Evolutionary conservation across 768 basidiomycete species (phyloP).

Genomic region (Trametes villosa): DNA sequence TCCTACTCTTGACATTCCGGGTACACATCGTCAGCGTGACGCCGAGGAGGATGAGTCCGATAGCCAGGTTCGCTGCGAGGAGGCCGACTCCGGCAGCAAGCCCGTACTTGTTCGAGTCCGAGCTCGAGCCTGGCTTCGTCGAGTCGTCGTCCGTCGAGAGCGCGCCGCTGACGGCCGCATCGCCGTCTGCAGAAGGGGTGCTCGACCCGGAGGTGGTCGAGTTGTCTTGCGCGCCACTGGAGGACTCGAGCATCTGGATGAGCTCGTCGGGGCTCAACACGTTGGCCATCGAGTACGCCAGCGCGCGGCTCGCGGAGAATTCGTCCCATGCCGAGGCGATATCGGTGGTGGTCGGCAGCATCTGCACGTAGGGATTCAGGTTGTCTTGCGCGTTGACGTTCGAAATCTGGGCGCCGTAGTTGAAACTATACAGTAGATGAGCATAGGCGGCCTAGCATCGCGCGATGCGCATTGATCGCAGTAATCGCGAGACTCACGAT

Average conservation of each 20-base stretch:
- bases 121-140: background rate
- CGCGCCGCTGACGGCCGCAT: conserved; percentile 73
- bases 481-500: conserved; percentile 24
- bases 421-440: conserved; percentile 14
- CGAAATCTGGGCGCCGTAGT: conserved; percentile 28
- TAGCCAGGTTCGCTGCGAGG: conserved; percentile 35
- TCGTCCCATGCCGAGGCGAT: conserved; percentile 34
- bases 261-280: too few relatives aligned
- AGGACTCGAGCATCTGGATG: too few relatives aligned
- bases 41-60: background rate
- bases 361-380: conserved; percentile 39
- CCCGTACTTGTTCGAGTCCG: background rate
- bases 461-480: background rate
- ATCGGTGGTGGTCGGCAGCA: conserved; percentile 28
- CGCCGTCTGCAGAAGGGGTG: conserved; percentile 59
- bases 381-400: too few relatives aligned
- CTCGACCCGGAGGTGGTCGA: conserved; percentile 44
- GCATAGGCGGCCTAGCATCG: background rate
- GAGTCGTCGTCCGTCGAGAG: too few relatives aligned
- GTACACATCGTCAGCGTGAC: conserved; percentile 1
- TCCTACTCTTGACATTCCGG: background rate
- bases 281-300: too few relatives aligned
- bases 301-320: conserved; percentile 2
- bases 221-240: too few relatives aligned
- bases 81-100: conserved; percentile 54